Conservation (phyloP, 225 moss, liverwort and hornwort species). For the Lunularia cruciata region DNA sequence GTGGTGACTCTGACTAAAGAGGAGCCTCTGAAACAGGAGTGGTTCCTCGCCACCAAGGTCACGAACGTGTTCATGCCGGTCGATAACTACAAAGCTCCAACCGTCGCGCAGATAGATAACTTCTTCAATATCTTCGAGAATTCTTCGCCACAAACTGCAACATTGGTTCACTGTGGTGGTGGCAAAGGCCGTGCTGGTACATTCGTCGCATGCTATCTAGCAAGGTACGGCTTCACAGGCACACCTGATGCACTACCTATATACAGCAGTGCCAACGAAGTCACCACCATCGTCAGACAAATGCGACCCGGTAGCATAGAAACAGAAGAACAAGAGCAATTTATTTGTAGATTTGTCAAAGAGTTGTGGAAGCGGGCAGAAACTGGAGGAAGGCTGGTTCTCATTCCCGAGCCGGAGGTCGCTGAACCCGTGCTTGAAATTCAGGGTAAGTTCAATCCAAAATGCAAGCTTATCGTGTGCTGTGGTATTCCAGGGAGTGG, state of each 20-base stretch:
- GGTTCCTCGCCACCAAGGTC: constrained; percentile 38
- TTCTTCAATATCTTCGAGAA: constrained; percentile 45
- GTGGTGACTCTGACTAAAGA: constrained; percentile 69
- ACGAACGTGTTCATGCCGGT: constrained; percentile 61
- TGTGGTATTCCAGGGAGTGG: constrained; percentile 59
- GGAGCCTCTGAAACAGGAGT: constrained; percentile 45
- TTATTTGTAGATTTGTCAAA: constrained; percentile 56
- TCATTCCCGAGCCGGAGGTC: constrained; percentile 31
- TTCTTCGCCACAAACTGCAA: constrained; percentile 34
- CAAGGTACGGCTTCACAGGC: constrained; percentile 59
- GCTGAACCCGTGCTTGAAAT: constrained; percentile 21
- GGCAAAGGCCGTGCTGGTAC: constrained; percentile 78
- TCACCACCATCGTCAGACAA: constrained; percentile 48
- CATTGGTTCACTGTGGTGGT: constrained; percentile 66
- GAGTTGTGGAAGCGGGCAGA: constrained; percentile 65
- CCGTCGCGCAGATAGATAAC: constrained; percentile 67
- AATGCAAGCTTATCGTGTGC: constrained; percentile 35
- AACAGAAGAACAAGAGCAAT: constrained; percentile 58
- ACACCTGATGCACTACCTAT: constrained; percentile 29
- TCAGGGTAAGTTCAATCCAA: constrained; percentile 28
- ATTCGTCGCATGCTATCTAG: constrained; percentile 67
- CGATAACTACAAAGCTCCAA: constrained; percentile 54
- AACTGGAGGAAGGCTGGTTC: constrained; percentile 28
- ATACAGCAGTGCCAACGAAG: constrained; percentile 48
- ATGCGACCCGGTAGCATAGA: constrained; percentile 67